Conservation (phyloP, 108 stramenopile species). For the Cyclostephanos invisitatus region DNA sequence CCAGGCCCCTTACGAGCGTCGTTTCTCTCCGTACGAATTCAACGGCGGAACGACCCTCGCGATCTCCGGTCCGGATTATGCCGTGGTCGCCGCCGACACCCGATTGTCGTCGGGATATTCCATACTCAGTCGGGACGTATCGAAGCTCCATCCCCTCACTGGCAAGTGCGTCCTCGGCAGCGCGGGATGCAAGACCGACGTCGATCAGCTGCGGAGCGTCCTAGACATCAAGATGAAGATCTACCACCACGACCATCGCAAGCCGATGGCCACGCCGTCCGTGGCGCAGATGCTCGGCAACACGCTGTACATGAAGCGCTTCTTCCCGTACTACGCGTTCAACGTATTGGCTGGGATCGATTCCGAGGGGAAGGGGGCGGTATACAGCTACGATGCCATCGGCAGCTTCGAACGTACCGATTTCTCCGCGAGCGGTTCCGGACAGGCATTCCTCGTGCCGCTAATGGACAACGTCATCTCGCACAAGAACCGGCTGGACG, state of each 20-base stretch:
- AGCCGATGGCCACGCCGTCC: slow-evolving; percentile 90
- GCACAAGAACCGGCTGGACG: slow-evolving; percentile 91
- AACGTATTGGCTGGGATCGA: slow-evolving; percentile 97
- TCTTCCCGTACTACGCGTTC: slow-evolving; percentile 99
- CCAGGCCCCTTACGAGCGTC: slow-evolving; percentile 79
- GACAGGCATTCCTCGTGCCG: slow-evolving; percentile 90
- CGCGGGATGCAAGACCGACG: slow-evolving; percentile 96
- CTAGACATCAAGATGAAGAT: slow-evolving; percentile 89
- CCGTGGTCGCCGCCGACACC: slow-evolving; percentile 96
- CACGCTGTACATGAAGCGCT: slow-evolving; percentile 96
- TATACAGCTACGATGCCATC: slow-evolving; percentile 98
- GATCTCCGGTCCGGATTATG: slow-evolving; percentile 91
- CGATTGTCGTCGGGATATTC: slow-evolving; percentile 91
- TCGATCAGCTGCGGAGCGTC: slow-evolving; percentile 89
- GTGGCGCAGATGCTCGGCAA: slow-evolving; percentile 96
- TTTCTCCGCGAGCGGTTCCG: slow-evolving; percentile 86
- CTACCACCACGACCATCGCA: slow-evolving; percentile 94
- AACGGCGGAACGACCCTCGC: slow-evolving; percentile 92
- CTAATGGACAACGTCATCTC: slow-evolving; percentile 95
- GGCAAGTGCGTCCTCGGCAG: slow-evolving; percentile 88
- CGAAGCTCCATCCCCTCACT: slow-evolving; percentile 84
- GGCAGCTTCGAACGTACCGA: slow-evolving; percentile 92
- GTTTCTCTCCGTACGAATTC: slow-evolving; percentile 92
- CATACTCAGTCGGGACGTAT: slow-evolving; percentile 88
- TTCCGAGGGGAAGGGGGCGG: slow-evolving; percentile 93